A percentile compares a stretch with the other conserved stretches of the same genome.
These are phyloP conservation scores for Eutrema salsugineum DNA, from an alignment of 441 rosid genomes.

Conservation along the genomic window DNA sequence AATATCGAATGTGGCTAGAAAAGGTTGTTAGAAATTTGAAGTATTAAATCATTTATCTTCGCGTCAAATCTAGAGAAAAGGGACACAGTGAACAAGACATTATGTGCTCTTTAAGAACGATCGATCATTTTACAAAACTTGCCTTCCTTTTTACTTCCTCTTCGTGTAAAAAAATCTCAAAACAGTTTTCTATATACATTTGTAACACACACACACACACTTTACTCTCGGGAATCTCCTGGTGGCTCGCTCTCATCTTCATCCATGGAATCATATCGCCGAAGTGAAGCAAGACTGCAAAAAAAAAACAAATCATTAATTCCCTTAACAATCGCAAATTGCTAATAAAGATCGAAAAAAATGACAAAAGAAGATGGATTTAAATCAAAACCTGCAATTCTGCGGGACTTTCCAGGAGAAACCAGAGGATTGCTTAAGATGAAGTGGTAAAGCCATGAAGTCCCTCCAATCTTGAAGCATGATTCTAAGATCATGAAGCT, in stretches of 20 bases:
- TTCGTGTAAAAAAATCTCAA: neutral
- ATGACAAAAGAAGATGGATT: neutral
- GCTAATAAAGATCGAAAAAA: neutral
- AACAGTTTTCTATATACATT: constrained; percentile 10
- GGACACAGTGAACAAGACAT: neutral
- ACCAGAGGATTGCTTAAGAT: constrained; percentile 38
- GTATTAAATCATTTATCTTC: neutral
- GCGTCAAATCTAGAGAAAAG: neutral
- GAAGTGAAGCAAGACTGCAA: constrained; percentile 50
- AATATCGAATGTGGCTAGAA: neutral
- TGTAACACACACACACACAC: neutral
- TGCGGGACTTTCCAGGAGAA: constrained; percentile 74
- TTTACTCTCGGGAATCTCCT: constrained; percentile 19
- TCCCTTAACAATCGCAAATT: neutral
- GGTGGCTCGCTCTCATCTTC: constrained; percentile 12
- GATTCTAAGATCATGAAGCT: constrained; percentile 67
- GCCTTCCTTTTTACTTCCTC: neutral
- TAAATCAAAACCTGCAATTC: constrained; percentile 61
- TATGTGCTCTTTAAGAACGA: neutral
- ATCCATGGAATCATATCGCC: constrained; percentile 15
- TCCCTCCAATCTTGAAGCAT: constrained; percentile 80
- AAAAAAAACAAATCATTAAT: neutral
- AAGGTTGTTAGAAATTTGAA: neutral
- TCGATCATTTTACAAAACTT: neutral
- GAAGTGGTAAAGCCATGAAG: constrained; percentile 56